Base-by-base conservation (phyloP, 768 basidiomycete genomes). In the Trichaptum fuscoviolaceum region DNA sequence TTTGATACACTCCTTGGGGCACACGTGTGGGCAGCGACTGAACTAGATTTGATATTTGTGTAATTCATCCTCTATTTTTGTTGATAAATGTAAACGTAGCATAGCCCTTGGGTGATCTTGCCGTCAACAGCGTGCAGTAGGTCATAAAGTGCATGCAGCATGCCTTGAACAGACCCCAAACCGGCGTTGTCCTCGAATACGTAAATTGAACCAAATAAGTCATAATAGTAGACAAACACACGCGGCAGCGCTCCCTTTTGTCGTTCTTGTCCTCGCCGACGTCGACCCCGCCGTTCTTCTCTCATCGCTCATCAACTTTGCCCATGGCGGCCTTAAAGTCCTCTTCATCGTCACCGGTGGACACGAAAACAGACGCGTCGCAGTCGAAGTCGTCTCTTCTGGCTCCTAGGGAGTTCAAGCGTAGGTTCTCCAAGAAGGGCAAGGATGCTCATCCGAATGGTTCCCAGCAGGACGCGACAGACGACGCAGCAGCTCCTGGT, bases 351-450 rank as follows among this genome's bases (percentile, higher is more conserved):
- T 52, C 42, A 52, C 42, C 42, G 42, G 42, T 52, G 42, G 42
- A 52, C 42, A 52, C 42, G 42, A 52, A 52, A 52, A 52, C 42
- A 52, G 42, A 52, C 42, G 42, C 42, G 42, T 52, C 42, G 42
- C 42, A 52, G 15, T 52, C 42, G 10, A 52, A 52, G 42, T 52
- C 42, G 10, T 52, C 42, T 4, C 42, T 52, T 52, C 42, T 52
- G 42, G 42, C 42, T 12, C 42, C 42, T 52, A 52, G 42, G 20
- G 42, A 52, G 42, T 52, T 52, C 42, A 52, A 52, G 42, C 42
- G 42, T 52, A 52, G 42, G 42, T 52, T 52, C 42, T 52, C 42
- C 42, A 52, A 52, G 42, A 52, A 52, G 42, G 42, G 42, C 42
- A 52, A 52, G 42, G 42, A 52, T 52, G 42, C 42, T 52, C 42